phyloP scores from a whole-genome alignment of 306 rosid species.

The cucumber (Cucumis sativus) region Cucumber_9930_V3 NC_026656.2:13206501-13207000 shows the following conservation, averaged over 20 bases:
- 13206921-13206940: conserved; percentile 28
- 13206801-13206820: conserved; percentile 29
- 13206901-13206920: conserved; percentile 49
- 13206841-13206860: conserved; percentile 44
- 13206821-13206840: conserved; percentile 22
- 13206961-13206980: conserved; percentile 59
- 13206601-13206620: conserved; percentile 57
- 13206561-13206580: conserved; percentile 65
- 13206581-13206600: conserved; percentile 62
- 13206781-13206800: conserved; percentile 52
- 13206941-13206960: conserved; percentile 14
- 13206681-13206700: not conserved
- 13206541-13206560: conserved; percentile 93
- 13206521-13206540: conserved; percentile 86
- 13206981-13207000: conserved; percentile 54
- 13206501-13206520: conserved; percentile 81
- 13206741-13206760: not conserved
- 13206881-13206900: conserved; percentile 47
- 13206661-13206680: not conserved
- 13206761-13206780: conserved; percentile 38
- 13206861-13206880: conserved; percentile 40
- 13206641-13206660: not conserved
- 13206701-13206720: conserved; percentile 29
- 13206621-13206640: conserved; percentile 69
- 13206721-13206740: conserved; percentile 27